Conservation (phyloP, 371 early-diverging fungal species). For the Blakeslea trispora region DNA sequence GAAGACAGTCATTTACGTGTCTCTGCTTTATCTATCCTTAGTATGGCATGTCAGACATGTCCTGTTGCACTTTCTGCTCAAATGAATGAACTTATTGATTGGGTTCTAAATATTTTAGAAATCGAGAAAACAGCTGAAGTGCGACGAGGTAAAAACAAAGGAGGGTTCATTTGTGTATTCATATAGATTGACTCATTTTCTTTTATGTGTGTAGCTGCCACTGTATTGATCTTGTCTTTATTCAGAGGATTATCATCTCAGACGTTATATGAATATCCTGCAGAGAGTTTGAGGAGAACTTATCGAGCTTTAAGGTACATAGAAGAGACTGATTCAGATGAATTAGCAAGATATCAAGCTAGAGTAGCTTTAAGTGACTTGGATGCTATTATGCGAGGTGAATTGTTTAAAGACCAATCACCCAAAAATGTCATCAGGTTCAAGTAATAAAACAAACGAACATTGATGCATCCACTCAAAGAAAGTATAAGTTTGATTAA, state of each 20-base stretch:
- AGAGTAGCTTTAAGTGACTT: slow-evolving; percentile 65
- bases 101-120: slow-evolving; percentile 64
- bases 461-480: too few relatives aligned
- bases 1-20: slow-evolving; percentile 44
- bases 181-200: background rate
- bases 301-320: slow-evolving; percentile 63
- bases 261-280: slow-evolving; percentile 60
- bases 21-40: slow-evolving; percentile 76
- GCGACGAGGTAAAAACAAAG: slow-evolving; percentile 33
- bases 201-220: slow-evolving; percentile 47
- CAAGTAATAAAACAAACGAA: too few relatives aligned
- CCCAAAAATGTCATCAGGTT: slow-evolving; percentile 11
- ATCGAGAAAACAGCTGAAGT: slow-evolving; percentile 62
- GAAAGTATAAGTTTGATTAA: too few relatives aligned
- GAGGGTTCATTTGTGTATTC: too few relatives aligned
- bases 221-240: slow-evolving; percentile 66
- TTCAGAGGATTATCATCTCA: slow-evolving; percentile 68
- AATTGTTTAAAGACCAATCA: slow-evolving; percentile 37
- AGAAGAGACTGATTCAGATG: slow-evolving; percentile 68
- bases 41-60: slow-evolving; percentile 72
- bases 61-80: slow-evolving; percentile 70
- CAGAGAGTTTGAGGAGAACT: slow-evolving; percentile 35
- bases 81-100: slow-evolving; percentile 65
- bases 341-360: slow-evolving; percentile 67
- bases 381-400: slow-evolving; percentile 57